Evolutionary conservation across 306 rosid genomes (phyloP), one percentile per base, ranked within the genome.

Genomic region (Medicago lupulina): DNA sequence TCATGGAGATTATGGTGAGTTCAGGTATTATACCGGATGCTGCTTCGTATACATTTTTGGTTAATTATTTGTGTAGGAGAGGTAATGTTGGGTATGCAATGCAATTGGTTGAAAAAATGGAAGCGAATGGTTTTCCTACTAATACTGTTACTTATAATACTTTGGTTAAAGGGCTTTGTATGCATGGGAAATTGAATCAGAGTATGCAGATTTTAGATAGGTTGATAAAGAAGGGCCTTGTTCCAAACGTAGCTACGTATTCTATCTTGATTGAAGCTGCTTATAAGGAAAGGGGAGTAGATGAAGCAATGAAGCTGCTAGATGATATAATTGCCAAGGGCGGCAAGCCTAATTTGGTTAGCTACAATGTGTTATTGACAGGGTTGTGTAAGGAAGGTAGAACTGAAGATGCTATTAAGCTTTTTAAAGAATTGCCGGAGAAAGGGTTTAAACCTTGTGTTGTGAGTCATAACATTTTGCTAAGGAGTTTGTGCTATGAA

Each of bases 311-410:
- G 83, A 86, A 84, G 76, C 92, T 95, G 47, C 84, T 95, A 63
- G 92, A 85, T 59, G 83, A 86, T 67, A 90, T 92, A 58, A 89
- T 92, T 87, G 90, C 92, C 16, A 90, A 87, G 62, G 99, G 97
- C 4, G 97, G 99, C 46, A 73, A 82, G 72, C 96, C 89, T 50
- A 89, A 90, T 85, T 84, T 95, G 86, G 97, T 92, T 72, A 87
- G 92, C 74, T 90, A 95, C 82, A 95, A 95, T 87, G 92, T 92
- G 41, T 74, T 95, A 84, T 76, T 90, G 18, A 92, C 97, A 59
- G 97, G 97, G 10, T 76, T 95, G 83, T 95, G 97, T 82, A 90
- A 90, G 88, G 99, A 95, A 84, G 91, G 87, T 46, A 90, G 97
- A 83, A 90, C 67, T n/a, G 90, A 90, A 72, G 99, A 90, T 67